Evolutionary conservation across 495 filamentous ascomycete genomes (phyloP), one percentile per base, ranked within the genome.

Genomic region (Penicillium arizonense): DNA sequence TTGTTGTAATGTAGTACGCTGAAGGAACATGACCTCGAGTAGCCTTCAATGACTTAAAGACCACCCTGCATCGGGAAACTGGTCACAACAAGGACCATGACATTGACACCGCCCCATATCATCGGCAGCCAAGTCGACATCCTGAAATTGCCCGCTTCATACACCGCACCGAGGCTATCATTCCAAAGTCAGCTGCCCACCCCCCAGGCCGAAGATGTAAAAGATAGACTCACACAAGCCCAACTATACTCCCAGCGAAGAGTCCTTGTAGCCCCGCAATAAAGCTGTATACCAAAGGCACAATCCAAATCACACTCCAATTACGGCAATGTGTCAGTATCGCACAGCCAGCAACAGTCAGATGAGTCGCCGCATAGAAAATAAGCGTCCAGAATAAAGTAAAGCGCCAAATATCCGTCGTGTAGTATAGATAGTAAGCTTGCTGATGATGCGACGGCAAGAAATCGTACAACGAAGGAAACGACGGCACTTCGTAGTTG

Each of bases 101-200:
- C 83, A 62, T 92, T 96, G 65, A 96, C 87, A 57, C 88, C 77
- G n/a, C 86, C 87, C 94, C 94, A 98, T 44, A 95, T 79, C 62
- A 96, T 90, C 12, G 94, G 94, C 36, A 96, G 87, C 94, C 95
- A 98, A 2, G 94, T 97, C 46, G 91, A 95, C 93, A 97, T 96
- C 55, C 83, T 73, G 63, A 96, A 96, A 69, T 85, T 89, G 28
- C 91, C 94, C 13, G 90, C 82, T 56, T 88, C 83, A 62, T 97
- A 98, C 39, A 94, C 84, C 5, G 87, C 88, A 21, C 90, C 91
- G 10, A 98, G 81, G 44, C 93, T 97, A 58, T 40, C 30, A 28
- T 45, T 8, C 10, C 8, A 58, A 53, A 34, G 33, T 52, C 9
- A 34, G 50, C 14, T 26, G 44, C 16, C 16, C n/a, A 13, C 46